Conservation (phyloP, 352 stramenopile species). For the Aphanomyces cochlioides region DNA sequence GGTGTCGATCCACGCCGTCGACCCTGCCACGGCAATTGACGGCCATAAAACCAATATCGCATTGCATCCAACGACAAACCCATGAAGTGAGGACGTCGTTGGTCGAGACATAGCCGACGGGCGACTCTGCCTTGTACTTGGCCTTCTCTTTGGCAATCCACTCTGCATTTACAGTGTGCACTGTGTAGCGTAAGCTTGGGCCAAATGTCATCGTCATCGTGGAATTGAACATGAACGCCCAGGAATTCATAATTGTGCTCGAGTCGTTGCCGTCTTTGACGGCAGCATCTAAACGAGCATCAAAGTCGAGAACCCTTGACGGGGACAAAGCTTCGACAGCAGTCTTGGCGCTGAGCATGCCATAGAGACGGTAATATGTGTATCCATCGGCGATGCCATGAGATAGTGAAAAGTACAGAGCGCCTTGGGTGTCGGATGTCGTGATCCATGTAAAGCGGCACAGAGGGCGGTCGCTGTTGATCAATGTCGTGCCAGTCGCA, state of each 20-base stretch:
- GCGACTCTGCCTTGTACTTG: not conserved
- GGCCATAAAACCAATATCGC: not conserved
- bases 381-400: conserved; percentile 18
- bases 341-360: conserved; percentile 4
- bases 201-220: not conserved
- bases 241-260: not conserved
- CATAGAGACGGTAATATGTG: conserved; percentile 13
- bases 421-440: not conserved
- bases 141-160: not conserved
- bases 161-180: not conserved
- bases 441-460: not conserved
- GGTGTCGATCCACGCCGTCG: not conserved
- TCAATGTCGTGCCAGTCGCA: not conserved
- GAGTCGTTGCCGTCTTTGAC: not conserved
- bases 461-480: not conserved
- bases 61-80: not conserved
- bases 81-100: not conserved
- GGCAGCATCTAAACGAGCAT: not conserved
- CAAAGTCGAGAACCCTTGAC: not conserved
- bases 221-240: not conserved
- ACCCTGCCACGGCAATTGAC: not conserved
- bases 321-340: not conserved
- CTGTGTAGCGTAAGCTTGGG: not conserved
- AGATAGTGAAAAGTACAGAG: not conserved
- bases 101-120: not conserved